A percentile compares a stretch with the other conserved stretches of the same genome.
phyloP scores from a whole-genome alignment of 1,284 basidiomycete genomes.

The Calocybe gambosa region DNA sequence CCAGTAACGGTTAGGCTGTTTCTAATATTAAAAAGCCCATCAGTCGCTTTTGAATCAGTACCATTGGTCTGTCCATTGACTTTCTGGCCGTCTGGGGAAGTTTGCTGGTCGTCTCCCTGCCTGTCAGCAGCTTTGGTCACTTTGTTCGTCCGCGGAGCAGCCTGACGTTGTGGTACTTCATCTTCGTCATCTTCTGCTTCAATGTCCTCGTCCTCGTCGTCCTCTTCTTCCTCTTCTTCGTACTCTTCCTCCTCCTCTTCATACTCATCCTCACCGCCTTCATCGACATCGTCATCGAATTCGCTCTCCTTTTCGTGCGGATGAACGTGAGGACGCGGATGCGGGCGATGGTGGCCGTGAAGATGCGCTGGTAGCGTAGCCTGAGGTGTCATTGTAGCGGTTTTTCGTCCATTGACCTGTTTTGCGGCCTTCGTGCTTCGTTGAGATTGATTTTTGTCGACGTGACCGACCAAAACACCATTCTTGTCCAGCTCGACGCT shows the following conservation, averaged over 20 bases:
- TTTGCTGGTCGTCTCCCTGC: constrained; percentile 11
- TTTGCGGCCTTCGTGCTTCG: constrained; percentile 21
- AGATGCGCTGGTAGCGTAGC: constrained; percentile 14
- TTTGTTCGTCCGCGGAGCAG: constrained; percentile 6
- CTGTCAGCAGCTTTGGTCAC: constrained; percentile 8
- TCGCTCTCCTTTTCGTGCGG: constrained; percentile 42
- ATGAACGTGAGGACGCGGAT: constrained; percentile 21
- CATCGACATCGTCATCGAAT: constrained; percentile 56
- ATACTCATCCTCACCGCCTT: constrained; percentile 51
- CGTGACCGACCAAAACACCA: constrained; percentile 67
- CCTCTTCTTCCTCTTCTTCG: constrained; percentile 61
- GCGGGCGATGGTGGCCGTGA: constrained; percentile 11
- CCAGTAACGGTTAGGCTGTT: constrained; percentile 80
- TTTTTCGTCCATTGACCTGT: constrained; percentile 36
- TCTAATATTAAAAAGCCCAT: constrained; percentile 75
- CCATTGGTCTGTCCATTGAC: constrained; percentile 19
- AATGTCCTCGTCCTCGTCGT: constrained; percentile 40
- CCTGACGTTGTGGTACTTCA: constrained; percentile 23
- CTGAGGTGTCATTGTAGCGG: constrained; percentile 5
- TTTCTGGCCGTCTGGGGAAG: constrained; percentile 14
- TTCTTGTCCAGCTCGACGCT: constrained; percentile 94
- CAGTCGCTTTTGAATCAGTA: constrained; percentile 32
- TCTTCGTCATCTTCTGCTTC: constrained; percentile 47
- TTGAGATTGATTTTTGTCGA: constrained; percentile 15
- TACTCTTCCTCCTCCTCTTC: constrained; percentile 60